phyloP scores from a whole-genome alignment of 768 basidiomycete genomes.

The Collybia mongolica region DNA sequence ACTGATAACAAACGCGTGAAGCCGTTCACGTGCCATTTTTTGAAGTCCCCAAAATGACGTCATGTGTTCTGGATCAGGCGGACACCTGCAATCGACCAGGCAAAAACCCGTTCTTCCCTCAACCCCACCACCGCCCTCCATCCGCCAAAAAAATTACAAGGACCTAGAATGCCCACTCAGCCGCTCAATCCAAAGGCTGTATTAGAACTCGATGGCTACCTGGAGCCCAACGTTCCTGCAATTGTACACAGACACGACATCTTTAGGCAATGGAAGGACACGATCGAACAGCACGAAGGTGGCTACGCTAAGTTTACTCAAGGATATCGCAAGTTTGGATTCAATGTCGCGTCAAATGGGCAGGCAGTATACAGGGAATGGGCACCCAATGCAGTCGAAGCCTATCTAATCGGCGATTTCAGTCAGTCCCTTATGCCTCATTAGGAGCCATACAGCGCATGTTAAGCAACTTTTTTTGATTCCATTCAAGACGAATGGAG shows the following conservation, averaged over 20 bases:
- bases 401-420: constrained; percentile 91
- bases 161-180: constrained; percentile 36
- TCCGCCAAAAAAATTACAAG: background rate
- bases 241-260: constrained; percentile 68
- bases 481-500: constrained; percentile 76
- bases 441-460: background rate
- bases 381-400: constrained; percentile 88
- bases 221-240: constrained; percentile 68
- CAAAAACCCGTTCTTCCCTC: constrained; percentile 7
- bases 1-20: no score
- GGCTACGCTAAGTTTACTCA: constrained; percentile 80
- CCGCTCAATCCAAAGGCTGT: constrained; percentile 58
- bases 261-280: constrained; percentile 75
- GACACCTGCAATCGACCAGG: constrained; percentile 1
- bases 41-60: constrained; percentile 9
- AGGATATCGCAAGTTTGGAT: constrained; percentile 78
- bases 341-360: constrained; percentile 67
- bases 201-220: constrained; percentile 66
- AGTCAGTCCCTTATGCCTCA: constrained; percentile 55
- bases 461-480: constrained; percentile 1
- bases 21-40: no score
- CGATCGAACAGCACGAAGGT: constrained; percentile 76
- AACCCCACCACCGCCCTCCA: constrained; percentile 17
- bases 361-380: constrained; percentile 89
- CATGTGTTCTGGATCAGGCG: constrained; percentile 9